Conservation (phyloP, 805 yeast species). For the Pichia eremophila region DNA sequence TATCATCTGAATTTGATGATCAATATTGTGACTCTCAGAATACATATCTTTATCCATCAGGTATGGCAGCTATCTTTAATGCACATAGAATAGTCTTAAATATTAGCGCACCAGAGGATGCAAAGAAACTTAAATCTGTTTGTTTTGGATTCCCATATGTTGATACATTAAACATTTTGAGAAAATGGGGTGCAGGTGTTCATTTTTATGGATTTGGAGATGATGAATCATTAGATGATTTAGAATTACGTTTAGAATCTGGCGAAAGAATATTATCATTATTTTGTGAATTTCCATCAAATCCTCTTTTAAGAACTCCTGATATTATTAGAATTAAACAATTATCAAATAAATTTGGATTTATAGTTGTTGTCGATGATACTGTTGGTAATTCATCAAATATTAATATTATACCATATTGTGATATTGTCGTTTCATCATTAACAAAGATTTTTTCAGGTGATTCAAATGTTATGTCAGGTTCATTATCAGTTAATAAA, state of each 20-base stretch:
- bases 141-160: conserved; percentile 96
- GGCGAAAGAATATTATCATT: conserved; percentile 68
- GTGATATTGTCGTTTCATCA: conserved; percentile 83
- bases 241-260: conserved; percentile 50
- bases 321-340: conserved; percentile 55
- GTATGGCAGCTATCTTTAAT: conserved; percentile 85
- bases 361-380: conserved; percentile 84
- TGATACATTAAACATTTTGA: conserved; percentile 77
- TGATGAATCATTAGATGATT: conserved; percentile 50
- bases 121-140: conserved; percentile 47
- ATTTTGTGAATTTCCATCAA: conserved; percentile 91
- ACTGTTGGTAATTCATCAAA: conserved; percentile 89
- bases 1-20: conserved; percentile 43
- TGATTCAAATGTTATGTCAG: conserved; percentile 93
- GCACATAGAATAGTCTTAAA: conserved; percentile 46
- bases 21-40: conserved; percentile 41
- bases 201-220: conserved; percentile 82
- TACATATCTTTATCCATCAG: conserved; percentile 78
- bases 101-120: background rate
- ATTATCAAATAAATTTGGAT: conserved; percentile 60
- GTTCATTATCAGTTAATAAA: conserved; percentile 75
- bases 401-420: conserved; percentile 67
- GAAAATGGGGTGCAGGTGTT: conserved; percentile 88
- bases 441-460: conserved; percentile 90
- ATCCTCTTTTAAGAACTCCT: conserved; percentile 85